These are phyloP conservation scores for Exobasidium cylindrosporum DNA, from an alignment of 1,284 basidiomycete genomes.

Conservation along the genomic window DNA sequence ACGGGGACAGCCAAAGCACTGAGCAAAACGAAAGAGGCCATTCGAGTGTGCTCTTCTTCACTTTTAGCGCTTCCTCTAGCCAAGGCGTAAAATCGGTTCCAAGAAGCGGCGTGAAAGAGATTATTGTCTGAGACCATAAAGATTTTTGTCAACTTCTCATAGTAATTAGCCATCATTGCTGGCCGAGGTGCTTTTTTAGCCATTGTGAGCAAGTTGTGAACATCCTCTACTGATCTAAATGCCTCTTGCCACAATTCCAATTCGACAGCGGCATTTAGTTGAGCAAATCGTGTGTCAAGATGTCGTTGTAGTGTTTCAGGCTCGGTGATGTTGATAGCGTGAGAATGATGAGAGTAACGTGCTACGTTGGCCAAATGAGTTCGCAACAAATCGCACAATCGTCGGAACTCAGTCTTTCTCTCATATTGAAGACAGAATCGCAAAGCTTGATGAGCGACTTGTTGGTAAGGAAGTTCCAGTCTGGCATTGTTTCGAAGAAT, in stretches of 20 bases:
- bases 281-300: slow-evolving; percentile 95
- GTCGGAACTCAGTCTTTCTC: slow-evolving; percentile 95
- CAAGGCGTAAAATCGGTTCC: slow-evolving; percentile 71
- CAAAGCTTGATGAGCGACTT: slow-evolving; percentile 95
- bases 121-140: slow-evolving; percentile 82
- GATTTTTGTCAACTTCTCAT: slow-evolving; percentile 95
- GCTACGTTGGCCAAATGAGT: slow-evolving; percentile 91
- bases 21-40: slow-evolving; percentile 88
- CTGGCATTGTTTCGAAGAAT: slow-evolving; percentile 95
- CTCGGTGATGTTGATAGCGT: slow-evolving; percentile 96
- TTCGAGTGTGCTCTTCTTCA: slow-evolving; percentile 73
- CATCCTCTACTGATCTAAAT: slow-evolving; percentile 96
- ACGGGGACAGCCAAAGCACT: slow-evolving; percentile 92
- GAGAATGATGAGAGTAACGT: slow-evolving; percentile 90
- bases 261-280: slow-evolving; percentile 96
- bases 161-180: slow-evolving; percentile 98
- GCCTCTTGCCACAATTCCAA: slow-evolving; percentile 99
- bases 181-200: slow-evolving; percentile 83
- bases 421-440: slow-evolving; percentile 91
- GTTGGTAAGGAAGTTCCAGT: slow-evolving; percentile 91
- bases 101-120: slow-evolving; percentile 94
- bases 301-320: slow-evolving; percentile 94
- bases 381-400: slow-evolving; percentile 92
- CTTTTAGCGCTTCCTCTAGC: slow-evolving; percentile 48
- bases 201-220: slow-evolving; percentile 91